Conservation (phyloP, 2,329 filamentous ascomycete species). For the Sporothrix inflata region DNA sequence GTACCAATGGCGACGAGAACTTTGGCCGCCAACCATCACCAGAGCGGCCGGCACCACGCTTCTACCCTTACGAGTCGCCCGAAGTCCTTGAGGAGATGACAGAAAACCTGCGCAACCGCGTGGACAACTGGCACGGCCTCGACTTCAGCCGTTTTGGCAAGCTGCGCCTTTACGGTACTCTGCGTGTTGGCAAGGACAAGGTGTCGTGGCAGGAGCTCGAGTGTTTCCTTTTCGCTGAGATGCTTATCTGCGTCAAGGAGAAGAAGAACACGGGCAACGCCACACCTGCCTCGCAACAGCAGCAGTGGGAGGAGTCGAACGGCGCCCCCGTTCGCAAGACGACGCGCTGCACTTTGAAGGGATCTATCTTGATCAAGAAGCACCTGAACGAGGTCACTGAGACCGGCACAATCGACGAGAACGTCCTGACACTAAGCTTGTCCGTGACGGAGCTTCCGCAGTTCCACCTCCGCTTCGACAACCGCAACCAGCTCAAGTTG, state of each 20-base stretch:
- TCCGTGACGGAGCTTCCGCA: slow-evolving; percentile 90
- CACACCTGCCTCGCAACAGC: slow-evolving; percentile 42
- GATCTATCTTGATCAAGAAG: slow-evolving; percentile 97
- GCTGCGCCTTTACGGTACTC: slow-evolving; percentile 82
- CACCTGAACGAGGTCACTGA: slow-evolving; percentile 89
- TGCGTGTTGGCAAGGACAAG: slow-evolving; percentile 94
- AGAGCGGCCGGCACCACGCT: slow-evolving; percentile 58
- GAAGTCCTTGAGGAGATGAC: slow-evolving; percentile 83
- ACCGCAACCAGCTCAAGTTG: slow-evolving; percentile 78
- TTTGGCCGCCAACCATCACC: slow-evolving; percentile 64
- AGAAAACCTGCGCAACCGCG: slow-evolving; percentile 79
- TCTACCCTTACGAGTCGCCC: slow-evolving; percentile 73
- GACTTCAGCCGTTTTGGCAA: slow-evolving; percentile 95
- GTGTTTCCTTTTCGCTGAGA: slow-evolving; percentile 95
- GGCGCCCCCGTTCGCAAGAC: slow-evolving; percentile 58
- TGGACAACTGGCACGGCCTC: slow-evolving; percentile 97
- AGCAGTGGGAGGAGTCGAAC: slow-evolving; percentile 68
- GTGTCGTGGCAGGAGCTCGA: slow-evolving; percentile 97
- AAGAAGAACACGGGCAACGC: slow-evolving; percentile 66
- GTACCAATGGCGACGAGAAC: slow-evolving; percentile 54
- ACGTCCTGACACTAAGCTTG: slow-evolving; percentile 83
- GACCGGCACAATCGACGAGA: slow-evolving; percentile 70
- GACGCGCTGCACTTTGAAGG: slow-evolving; percentile 86
- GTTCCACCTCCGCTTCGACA: slow-evolving; percentile 90
- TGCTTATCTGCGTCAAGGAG: slow-evolving; percentile 99